Evolutionary conservation across 805 yeast genomes (phyloP).

Genomic region (Saccharomycopsis microspora): DNA sequence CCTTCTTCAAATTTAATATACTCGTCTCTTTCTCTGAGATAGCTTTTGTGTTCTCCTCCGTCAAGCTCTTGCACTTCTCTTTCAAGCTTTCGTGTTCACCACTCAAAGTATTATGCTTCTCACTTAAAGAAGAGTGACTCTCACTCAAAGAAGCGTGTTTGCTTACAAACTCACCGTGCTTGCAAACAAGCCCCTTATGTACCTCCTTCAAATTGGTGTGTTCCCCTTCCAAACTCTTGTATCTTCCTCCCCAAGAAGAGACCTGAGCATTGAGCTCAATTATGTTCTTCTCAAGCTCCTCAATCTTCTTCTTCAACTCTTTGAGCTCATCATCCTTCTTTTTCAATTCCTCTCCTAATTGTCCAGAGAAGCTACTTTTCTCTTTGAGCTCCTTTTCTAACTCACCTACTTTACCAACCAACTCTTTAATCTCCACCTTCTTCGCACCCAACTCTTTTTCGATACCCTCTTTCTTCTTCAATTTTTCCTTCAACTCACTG

Average conservation of each 20-base stretch:
- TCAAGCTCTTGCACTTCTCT: neutral
- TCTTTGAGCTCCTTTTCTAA: neutral
- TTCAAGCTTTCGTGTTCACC: neutral
- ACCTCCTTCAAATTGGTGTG: neutral
- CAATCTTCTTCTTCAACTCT: neutral
- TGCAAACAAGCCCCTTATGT: too few species aligned
- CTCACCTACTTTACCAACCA: neutral
- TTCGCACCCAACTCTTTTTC: neutral
- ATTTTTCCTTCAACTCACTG: neutral
- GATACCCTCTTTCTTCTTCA: conserved; percentile 1
- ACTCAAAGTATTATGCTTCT: neutral
- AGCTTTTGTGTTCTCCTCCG: neutral
- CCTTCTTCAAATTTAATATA: neutral
- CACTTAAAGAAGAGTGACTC: too few species aligned
- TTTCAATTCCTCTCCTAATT: neutral
- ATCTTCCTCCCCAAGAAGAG: neutral
- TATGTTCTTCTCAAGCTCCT: neutral
- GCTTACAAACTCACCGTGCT: too few species aligned
- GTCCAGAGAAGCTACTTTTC: neutral
- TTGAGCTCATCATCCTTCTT: neutral
- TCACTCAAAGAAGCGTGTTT: too few species aligned
- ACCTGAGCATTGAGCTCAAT: neutral
- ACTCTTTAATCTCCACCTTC: neutral
- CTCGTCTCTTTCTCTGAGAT: neutral
- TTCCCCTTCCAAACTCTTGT: neutral